phyloP scores from a whole-genome alignment of 2,329 filamentous ascomycete species.

The Aspergillus fischeri region DNA sequence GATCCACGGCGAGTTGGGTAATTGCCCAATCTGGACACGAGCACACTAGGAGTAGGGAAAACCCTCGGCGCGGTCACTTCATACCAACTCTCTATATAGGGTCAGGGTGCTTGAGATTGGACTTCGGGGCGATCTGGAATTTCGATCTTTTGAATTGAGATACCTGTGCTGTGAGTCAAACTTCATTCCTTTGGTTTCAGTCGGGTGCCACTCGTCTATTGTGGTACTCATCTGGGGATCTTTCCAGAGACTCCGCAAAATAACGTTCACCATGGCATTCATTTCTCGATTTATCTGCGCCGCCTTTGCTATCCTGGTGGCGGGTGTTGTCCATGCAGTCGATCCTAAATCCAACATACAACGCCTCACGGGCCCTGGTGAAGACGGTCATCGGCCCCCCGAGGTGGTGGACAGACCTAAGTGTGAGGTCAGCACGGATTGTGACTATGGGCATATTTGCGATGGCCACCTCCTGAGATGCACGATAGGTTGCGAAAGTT shows the following conservation, averaged over 20 bases:
- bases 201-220: neutral
- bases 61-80: neutral
- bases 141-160: neutral
- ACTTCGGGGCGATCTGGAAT: neutral
- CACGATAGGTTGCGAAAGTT: conserved; percentile 1
- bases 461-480: neutral
- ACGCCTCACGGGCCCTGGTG: neutral
- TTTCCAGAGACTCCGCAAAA: neutral
- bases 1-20: too few relatives aligned
- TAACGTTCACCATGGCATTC: neutral
- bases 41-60: too few relatives aligned
- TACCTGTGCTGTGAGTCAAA: neutral
- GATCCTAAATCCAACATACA: neutral
- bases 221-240: neutral
- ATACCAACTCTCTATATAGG: neutral
- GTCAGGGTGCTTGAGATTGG: neutral
- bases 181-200: neutral
- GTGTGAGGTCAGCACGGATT: neutral
- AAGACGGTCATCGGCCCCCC: neutral
- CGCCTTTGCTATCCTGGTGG: neutral
- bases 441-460: conserved; percentile 5
- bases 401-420: neutral
- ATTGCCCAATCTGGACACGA: too few relatives aligned
- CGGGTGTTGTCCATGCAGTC: neutral
- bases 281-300: neutral